phyloP scores from a whole-genome alignment of 495 filamentous ascomycete genomes.

The Cairneyella variabilis region DNA sequence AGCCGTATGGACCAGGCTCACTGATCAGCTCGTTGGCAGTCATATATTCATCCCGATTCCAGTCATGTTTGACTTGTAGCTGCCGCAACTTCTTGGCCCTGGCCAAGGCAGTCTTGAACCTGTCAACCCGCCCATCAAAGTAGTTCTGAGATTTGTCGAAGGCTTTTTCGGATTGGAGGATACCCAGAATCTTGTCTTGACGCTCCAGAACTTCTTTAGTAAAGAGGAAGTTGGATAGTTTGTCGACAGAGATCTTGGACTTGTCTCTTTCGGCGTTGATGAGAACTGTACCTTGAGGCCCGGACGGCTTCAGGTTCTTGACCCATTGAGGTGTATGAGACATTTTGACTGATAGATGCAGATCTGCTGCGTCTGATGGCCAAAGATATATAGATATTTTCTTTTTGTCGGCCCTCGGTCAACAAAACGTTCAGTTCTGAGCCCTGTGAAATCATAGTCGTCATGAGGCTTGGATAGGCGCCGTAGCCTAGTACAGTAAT shows the following conservation, averaged over 20 bases:
- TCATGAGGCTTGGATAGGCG: neutral
- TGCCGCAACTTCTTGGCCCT: constrained; percentile 63
- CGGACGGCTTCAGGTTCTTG: constrained; percentile 56
- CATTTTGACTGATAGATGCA: constrained; percentile 14
- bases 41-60: constrained; percentile 57
- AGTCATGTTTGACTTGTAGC: constrained; percentile 55
- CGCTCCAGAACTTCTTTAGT: constrained; percentile 51
- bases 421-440: neutral
- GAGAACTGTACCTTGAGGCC: constrained; percentile 57
- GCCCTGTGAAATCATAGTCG: neutral
- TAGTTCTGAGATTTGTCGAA: constrained; percentile 71
- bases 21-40: constrained; percentile 58
- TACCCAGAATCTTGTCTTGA: constrained; percentile 47
- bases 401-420: constrained; percentile 23
- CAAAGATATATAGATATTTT: constrained; percentile 7
- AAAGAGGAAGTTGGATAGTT: constrained; percentile 58
- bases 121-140: constrained; percentile 58
- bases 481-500: neutral
- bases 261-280: constrained; percentile 55
- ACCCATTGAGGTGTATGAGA: constrained; percentile 53
- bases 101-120: constrained; percentile 57
- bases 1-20: constrained; percentile 63
- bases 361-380: neutral
- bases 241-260: constrained; percentile 46
- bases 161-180: constrained; percentile 56